Conservation (phyloP, 192 early-diverging fungal genomes). For the Haplosporangium gracile region DNA sequence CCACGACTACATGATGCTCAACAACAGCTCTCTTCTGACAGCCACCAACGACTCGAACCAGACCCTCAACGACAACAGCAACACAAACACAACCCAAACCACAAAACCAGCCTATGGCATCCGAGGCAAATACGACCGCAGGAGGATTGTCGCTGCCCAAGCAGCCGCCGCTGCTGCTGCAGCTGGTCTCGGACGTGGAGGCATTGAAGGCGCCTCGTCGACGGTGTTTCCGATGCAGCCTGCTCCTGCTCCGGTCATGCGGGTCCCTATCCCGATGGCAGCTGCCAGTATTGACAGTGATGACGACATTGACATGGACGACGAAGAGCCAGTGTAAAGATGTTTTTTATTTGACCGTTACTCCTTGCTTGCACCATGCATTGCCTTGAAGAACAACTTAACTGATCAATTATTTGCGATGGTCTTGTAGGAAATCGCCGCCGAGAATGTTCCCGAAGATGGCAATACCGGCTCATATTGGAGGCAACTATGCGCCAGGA, state of each 20-base stretch:
- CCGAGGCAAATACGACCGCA: slow-evolving; percentile 52
- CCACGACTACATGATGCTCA: slow-evolving; percentile 47
- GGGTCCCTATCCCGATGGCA: slow-evolving; percentile 41
- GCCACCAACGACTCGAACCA: slow-evolving; percentile 1
- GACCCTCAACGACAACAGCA: not conserved
- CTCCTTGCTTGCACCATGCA: not conserved
- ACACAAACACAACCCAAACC: not conserved
- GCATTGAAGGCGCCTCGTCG: slow-evolving; percentile 27
- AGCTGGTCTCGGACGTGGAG: slow-evolving; percentile 56
- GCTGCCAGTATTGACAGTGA: slow-evolving; percentile 66
- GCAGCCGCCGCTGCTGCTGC: slow-evolving; percentile 62
- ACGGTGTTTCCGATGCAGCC: slow-evolving; percentile 35
- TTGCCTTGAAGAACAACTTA: not conserved
- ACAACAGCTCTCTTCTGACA: slow-evolving; percentile 19
- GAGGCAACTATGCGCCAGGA: slow-evolving; percentile 58
- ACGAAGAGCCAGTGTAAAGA: slow-evolving; percentile 66
- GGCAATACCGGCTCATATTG: slow-evolving; percentile 41
- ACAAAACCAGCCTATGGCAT: slow-evolving; percentile 27
- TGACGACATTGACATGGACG: slow-evolving; percentile 74
- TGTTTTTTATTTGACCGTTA: not conserved
- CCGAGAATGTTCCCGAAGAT: slow-evolving; percentile 53
- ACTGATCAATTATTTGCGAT: slow-evolving; percentile 5
- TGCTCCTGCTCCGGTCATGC: slow-evolving; percentile 30
- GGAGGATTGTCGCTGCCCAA: slow-evolving; percentile 61
- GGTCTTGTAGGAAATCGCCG: slow-evolving; percentile 42